Conservation (phyloP, 179 eudicot species). For the Spergularia azorica region DNA sequence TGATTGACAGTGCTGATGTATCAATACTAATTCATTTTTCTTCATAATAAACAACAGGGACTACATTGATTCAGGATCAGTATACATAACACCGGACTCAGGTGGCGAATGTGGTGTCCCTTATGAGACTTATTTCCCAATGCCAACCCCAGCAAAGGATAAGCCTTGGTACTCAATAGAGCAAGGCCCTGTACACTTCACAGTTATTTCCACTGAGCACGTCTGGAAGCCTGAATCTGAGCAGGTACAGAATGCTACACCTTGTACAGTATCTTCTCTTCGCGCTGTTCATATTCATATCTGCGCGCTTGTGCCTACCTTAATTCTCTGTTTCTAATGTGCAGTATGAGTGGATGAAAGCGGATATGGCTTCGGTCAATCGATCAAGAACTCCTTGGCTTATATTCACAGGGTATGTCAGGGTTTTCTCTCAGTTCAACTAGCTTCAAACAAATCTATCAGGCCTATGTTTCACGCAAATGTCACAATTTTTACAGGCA, state of each 20-base stretch:
- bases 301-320: no score
- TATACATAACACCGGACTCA: constrained; percentile 73
- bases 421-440: no score
- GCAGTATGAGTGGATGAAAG: constrained; percentile 39
- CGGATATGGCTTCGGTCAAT: constrained; percentile 35
- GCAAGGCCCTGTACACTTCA: constrained; percentile 81
- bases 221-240: constrained; percentile 55
- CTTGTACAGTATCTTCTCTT: background rate
- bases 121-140: constrained; percentile 82
- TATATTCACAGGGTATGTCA: constrained; percentile 36
- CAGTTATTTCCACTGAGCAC: constrained; percentile 82
- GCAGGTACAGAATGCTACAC: constrained; percentile 33
- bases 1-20: background rate
- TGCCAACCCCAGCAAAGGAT: constrained; percentile 72
- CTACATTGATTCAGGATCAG: constrained; percentile 58
- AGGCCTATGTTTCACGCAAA: background rate
- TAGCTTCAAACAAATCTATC: background rate
- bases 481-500: constrained; percentile 48
- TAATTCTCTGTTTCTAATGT: background rate
- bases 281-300: background rate
- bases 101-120: constrained; percentile 97
- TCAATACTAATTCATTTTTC: background rate
- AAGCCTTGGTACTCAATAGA: constrained; percentile 96
- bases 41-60: constrained; percentile 44
- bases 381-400: constrained; percentile 36